Conservation (phyloP, 306 rosid species). For the Quillaja saponaria region DNA sequence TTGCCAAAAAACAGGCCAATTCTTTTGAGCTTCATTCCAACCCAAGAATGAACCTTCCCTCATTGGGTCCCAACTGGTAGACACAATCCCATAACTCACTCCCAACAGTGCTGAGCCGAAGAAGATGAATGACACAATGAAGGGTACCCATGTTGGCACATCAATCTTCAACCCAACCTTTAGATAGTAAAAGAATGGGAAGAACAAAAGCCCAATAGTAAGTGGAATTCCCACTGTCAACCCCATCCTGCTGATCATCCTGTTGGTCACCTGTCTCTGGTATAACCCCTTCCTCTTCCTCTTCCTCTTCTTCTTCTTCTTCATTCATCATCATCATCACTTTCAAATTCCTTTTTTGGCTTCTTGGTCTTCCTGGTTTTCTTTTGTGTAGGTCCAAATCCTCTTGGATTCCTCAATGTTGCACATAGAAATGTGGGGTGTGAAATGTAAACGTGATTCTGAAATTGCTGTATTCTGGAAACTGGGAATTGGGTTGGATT, state of each 20-base stretch:
- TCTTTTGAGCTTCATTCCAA: slow-evolving; percentile 72
- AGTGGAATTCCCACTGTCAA: slow-evolving; percentile 78
- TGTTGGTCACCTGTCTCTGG: slow-evolving; percentile 91
- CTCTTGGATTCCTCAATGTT: slow-evolving; percentile 60
- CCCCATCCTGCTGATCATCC: slow-evolving; percentile 82
- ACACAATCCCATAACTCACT: slow-evolving; percentile 94
- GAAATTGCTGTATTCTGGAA: slow-evolving; percentile 27
- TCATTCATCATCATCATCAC: slow-evolving; percentile 25
- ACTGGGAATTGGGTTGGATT: slow-evolving; percentile 29
- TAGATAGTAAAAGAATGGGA: slow-evolving; percentile 80
- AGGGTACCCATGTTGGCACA: slow-evolving; percentile 93
- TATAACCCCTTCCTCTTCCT: slow-evolving; percentile 56
- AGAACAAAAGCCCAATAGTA: slow-evolving; percentile 68
- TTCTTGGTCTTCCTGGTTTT: slow-evolving; percentile 48
- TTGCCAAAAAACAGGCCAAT: slow-evolving; percentile 77
- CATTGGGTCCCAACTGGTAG: slow-evolving; percentile 85
- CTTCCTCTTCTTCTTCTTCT: slow-evolving; percentile 41
- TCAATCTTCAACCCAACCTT: slow-evolving; percentile 80
- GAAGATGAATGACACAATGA: slow-evolving; percentile 80
- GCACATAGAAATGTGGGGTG: slow-evolving; percentile 41
- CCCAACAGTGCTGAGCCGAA: slow-evolving; percentile 88
- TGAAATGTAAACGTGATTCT: slow-evolving; percentile 24
- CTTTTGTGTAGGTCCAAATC: slow-evolving; percentile 70
- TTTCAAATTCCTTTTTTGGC: slow-evolving; percentile 10
- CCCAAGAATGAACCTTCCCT: slow-evolving; percentile 70